These are phyloP conservation scores for Fusarium virguliforme DNA, from an alignment of 2,329 filamentous ascomycete species.

Conservation along the genomic window DNA sequence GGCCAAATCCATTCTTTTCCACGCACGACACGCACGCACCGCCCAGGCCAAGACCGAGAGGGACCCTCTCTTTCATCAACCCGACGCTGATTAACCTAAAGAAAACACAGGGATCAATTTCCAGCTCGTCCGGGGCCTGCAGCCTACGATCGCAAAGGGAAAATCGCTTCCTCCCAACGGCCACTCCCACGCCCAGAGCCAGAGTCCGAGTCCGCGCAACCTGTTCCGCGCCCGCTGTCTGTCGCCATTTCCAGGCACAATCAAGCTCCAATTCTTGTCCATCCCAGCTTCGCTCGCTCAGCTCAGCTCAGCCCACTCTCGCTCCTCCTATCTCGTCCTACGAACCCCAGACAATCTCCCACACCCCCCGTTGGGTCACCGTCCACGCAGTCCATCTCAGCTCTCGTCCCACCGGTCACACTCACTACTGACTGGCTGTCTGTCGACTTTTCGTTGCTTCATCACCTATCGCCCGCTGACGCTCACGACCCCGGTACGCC, in stretches of 20 bases:
- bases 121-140: constrained; percentile 37
- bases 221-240: constrained; percentile 47
- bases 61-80: constrained; percentile 43
- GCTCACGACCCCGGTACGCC: constrained; percentile 48
- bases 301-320: constrained; percentile 47
- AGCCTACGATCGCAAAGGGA: constrained; percentile 28
- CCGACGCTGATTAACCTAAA: constrained; percentile 46
- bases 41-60: constrained; percentile 29
- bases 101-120: constrained; percentile 37
- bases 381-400: constrained; percentile 49
- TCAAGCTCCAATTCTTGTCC: constrained; percentile 41
- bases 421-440: constrained; percentile 42
- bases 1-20: constrained; percentile 43
- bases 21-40: constrained; percentile 39
- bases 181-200: constrained; percentile 26
- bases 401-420: constrained; percentile 54
- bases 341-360: constrained; percentile 47
- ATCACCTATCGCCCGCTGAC: constrained; percentile 45
- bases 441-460: constrained; percentile 44
- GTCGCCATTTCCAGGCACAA: constrained; percentile 44
- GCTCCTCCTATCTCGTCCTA: constrained; percentile 39
- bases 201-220: constrained; percentile 42
- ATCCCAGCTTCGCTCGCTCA: constrained; percentile 39
- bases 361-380: constrained; percentile 48
- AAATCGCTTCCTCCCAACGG: constrained; percentile 29